phyloP scores from a whole-genome alignment of 23 red algal genomes.

The Gracilaria gracilis region DNA sequence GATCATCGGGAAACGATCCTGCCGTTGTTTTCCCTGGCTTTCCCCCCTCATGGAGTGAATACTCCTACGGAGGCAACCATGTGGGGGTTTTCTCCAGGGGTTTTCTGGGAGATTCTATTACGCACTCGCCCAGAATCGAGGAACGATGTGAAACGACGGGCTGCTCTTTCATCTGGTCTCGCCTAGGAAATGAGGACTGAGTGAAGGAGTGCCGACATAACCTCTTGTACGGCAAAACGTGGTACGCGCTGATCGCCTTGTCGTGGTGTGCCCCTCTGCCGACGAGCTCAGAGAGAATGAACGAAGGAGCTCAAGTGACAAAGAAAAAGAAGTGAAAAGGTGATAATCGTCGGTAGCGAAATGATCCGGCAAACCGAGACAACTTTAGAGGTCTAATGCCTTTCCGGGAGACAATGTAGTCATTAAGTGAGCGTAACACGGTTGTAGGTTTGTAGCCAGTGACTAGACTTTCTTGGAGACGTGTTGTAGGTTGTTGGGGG shows the following conservation, averaged over 20 bases:
- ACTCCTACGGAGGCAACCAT: neutral
- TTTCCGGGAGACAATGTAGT: neutral
- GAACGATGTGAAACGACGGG: constrained; percentile 8
- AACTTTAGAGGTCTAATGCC: neutral
- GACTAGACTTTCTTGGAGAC: neutral
- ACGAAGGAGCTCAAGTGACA: neutral
- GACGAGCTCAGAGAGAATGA: constrained; percentile 10
- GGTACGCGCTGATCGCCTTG: constrained; percentile 9
- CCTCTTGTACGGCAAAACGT: neutral
- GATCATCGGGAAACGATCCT: neutral
- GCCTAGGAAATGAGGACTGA: neutral
- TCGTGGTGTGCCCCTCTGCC: constrained; percentile 7
- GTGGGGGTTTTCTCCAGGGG: neutral
- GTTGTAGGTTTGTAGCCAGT: neutral
- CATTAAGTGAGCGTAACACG: neutral
- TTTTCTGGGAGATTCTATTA: neutral
- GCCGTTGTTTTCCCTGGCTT: neutral
- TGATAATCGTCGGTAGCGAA: neutral
- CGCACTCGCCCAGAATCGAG: neutral
- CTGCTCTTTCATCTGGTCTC: constrained; percentile 11
- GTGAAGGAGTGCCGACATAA: neutral
- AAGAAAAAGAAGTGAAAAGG: neutral
- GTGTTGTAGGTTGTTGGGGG: neutral
- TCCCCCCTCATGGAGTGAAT: neutral
- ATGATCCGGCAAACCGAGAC: neutral